phyloP scores from a whole-genome alignment of 805 yeast genomes.

The Lachancea thermotolerans region DNA sequence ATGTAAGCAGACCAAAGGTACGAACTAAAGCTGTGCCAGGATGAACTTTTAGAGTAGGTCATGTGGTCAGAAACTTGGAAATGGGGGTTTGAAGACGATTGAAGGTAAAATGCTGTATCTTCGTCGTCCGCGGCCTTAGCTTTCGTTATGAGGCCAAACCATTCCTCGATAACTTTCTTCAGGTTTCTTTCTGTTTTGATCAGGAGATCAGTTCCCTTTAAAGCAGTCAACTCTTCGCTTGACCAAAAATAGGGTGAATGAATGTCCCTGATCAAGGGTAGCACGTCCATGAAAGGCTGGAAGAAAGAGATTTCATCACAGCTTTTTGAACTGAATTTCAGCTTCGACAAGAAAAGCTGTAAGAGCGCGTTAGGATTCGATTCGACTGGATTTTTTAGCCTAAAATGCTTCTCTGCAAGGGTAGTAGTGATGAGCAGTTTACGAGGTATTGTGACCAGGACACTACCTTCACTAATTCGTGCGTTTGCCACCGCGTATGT shows the following conservation, averaged over 20 bases:
- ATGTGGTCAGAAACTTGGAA: background rate
- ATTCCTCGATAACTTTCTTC: constrained; percentile 47
- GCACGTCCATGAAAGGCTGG: constrained; percentile 41
- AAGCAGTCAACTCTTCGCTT: constrained; percentile 39
- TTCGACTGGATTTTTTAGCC: constrained; percentile 8
- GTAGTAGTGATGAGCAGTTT: constrained; percentile 34
- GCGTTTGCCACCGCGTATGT: constrained; percentile 27
- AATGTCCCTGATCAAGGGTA: constrained; percentile 41
- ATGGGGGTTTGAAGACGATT: constrained; percentile 25
- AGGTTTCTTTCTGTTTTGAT: constrained; percentile 45
- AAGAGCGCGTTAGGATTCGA: constrained; percentile 29
- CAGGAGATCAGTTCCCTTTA: constrained; percentile 68
- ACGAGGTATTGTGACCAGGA: constrained; percentile 37
- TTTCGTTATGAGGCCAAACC: constrained; percentile 36
- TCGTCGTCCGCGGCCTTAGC: constrained; percentile 11
- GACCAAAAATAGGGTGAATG: constrained; percentile 68
- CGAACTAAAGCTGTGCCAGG: constrained; percentile 61
- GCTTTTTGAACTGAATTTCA: constrained; percentile 33
- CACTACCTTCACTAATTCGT: constrained; percentile 5
- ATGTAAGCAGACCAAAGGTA: constrained; percentile 73
- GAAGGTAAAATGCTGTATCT: constrained; percentile 15
- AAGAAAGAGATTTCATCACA: constrained; percentile 18
- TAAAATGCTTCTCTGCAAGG: constrained; percentile 30
- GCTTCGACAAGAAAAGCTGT: constrained; percentile 36
- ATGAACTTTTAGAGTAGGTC: constrained; percentile 16